Conservation (phyloP, 169 alveolate species). For the Babesia ovata region DNA sequence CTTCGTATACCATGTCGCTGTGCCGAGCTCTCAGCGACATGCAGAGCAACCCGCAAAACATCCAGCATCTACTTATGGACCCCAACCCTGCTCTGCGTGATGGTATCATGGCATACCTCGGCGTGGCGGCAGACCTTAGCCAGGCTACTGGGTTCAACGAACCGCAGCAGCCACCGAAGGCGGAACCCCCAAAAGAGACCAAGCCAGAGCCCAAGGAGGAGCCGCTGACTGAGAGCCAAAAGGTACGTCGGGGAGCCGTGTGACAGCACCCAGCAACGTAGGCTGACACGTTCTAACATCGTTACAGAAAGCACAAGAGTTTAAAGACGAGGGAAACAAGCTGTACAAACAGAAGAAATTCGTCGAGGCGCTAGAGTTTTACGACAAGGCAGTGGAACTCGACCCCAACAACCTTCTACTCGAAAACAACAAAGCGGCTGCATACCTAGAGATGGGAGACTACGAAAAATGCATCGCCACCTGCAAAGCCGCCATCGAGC, state of each 20-base stretch:
- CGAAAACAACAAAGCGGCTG: slow-evolving; percentile 93
- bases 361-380: slow-evolving; percentile 91
- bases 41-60: slow-evolving; percentile 48
- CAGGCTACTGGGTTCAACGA: slow-evolving; percentile 33
- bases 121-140: slow-evolving; percentile 45
- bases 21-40: slow-evolving; percentile 27
- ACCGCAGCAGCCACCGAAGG: slow-evolving; percentile 40
- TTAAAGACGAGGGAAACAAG: slow-evolving; percentile 81
- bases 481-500: slow-evolving; percentile 91
- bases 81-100: slow-evolving; percentile 67
- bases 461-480: slow-evolving; percentile 89
- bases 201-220: slow-evolving; percentile 65
- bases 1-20: slow-evolving; percentile 39
- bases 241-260: slow-evolving; percentile 24
- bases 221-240: slow-evolving; percentile 51
- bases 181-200: slow-evolving; percentile 19
- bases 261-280: neutral
- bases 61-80: slow-evolving; percentile 50
- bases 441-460: slow-evolving; percentile 92
- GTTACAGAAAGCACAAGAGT: slow-evolving; percentile 71
- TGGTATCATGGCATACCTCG: slow-evolving; percentile 61
- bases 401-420: slow-evolving; percentile 88
- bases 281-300: slow-evolving; percentile 8
- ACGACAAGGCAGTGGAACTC: slow-evolving; percentile 89
- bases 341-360: slow-evolving; percentile 88